Evolutionary conservation across 2,329 filamentous ascomycete genomes (phyloP).

Genomic region (Ramularia endophylla): DNA sequence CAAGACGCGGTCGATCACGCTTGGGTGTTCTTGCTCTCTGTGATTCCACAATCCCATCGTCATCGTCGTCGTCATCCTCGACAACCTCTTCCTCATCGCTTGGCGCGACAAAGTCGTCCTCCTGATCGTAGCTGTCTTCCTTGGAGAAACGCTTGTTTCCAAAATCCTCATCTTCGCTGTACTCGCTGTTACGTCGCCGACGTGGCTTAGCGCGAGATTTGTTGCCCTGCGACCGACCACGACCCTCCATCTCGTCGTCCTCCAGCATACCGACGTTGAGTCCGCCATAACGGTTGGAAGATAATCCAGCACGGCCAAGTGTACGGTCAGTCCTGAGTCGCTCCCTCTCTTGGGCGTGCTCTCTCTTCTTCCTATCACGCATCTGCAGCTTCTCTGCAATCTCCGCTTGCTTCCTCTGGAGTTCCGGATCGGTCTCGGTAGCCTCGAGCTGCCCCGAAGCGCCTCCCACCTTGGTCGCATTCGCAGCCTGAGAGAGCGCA

Average conservation of each 20-base stretch:
- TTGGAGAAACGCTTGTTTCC: constrained; percentile 58
- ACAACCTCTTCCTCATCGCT: constrained; percentile 65
- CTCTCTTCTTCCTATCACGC: constrained; percentile 53
- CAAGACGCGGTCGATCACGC: constrained; percentile 25
- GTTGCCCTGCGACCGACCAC: constrained; percentile 19
- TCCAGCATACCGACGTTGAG: constrained; percentile 67
- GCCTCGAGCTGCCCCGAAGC: constrained; percentile 60
- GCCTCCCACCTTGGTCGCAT: constrained; percentile 45
- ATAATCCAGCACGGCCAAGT: constrained; percentile 45
- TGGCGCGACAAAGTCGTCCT: constrained; percentile 70
- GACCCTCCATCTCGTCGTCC: constrained; percentile 45
- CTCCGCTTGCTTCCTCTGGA: constrained; percentile 68
- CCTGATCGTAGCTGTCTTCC: constrained; percentile 71
- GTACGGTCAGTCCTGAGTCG: constrained; percentile 50
- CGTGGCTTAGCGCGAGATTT: constrained; percentile 32
- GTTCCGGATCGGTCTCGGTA: constrained; percentile 67
- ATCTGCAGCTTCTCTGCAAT: constrained; percentile 67
- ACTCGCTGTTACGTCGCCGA: constrained; percentile 37
- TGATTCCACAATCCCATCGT: constrained; percentile 40
- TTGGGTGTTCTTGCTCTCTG: constrained; percentile 33
- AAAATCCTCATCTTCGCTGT: constrained; percentile 72
- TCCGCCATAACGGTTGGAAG: constrained; percentile 44
- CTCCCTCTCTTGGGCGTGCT: constrained; percentile 61
- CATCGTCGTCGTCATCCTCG: constrained; percentile 50
- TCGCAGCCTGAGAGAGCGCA: constrained; percentile 59